Conservation (phyloP, 495 filamentous ascomycete genomes). For the Cercophora scortea region DNA sequence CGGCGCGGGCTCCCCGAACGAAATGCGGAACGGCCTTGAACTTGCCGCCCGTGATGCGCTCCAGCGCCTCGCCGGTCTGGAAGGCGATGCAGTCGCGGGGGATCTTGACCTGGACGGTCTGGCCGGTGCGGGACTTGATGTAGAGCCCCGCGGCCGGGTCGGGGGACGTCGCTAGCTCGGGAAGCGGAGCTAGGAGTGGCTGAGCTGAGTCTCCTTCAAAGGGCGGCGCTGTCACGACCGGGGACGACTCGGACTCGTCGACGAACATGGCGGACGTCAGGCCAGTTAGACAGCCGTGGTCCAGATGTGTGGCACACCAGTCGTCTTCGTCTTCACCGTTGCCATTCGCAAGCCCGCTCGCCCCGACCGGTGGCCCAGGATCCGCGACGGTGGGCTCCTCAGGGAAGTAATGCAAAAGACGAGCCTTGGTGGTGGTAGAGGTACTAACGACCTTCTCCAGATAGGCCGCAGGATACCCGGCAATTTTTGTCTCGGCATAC, state of each 20-base stretch:
- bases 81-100: constrained; percentile 88
- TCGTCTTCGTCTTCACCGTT: constrained; percentile 59
- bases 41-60: constrained; percentile 78
- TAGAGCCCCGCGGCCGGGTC: constrained; percentile 83
- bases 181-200: constrained; percentile 42
- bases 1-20: constrained; percentile 61
- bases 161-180: constrained; percentile 64
- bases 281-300: constrained; percentile 89
- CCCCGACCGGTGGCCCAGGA: constrained; percentile 8
- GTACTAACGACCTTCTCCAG: constrained; percentile 79
- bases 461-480: constrained; percentile 66
- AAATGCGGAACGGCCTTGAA: constrained; percentile 97
- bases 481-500: constrained; percentile 71
- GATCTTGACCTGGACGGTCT: constrained; percentile 79
- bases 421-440: constrained; percentile 83
- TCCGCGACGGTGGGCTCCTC: constrained; percentile 24
- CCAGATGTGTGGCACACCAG: constrained; percentile 94
- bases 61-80: constrained; percentile 88
- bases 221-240: constrained; percentile 23
- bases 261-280: constrained; percentile 95
- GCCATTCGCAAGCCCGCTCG: constrained; percentile 16
- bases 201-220: constrained; percentile 10
- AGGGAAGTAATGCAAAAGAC: constrained; percentile 91
- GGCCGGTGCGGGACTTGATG: constrained; percentile 74
- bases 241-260: constrained; percentile 59